Percentiles rank a stretch among this genome's conserved stretches.
Evolutionary conservation across 768 basidiomycete genomes (phyloP).

Genomic region (Pholiota molesta): DNA sequence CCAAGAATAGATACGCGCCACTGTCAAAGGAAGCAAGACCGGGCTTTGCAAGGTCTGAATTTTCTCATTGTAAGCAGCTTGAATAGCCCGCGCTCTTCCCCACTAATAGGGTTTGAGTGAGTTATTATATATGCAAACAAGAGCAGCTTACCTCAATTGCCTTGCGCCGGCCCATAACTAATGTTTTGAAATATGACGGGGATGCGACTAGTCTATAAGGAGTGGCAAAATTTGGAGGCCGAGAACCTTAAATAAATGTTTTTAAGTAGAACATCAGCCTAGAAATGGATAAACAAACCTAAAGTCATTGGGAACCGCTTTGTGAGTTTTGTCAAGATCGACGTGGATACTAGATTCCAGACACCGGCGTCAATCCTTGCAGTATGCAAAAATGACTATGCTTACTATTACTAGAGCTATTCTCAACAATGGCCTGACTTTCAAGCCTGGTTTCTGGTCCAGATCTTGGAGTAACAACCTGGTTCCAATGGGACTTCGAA

Average conservation of each 20-base stretch:
- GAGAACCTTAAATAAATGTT: slow-evolving; percentile 16
- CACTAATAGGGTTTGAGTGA: slow-evolving; percentile 35
- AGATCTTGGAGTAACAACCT: background rate
- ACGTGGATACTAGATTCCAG: slow-evolving; percentile 26
- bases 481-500: slow-evolving; percentile 43
- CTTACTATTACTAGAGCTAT: background rate
- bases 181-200: slow-evolving; percentile 34
- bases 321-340: slow-evolving; percentile 34
- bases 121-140: background rate
- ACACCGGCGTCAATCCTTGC: background rate
- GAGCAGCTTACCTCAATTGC: slow-evolving; percentile 47
- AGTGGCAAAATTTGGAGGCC: slow-evolving; percentile 25
- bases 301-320: slow-evolving; percentile 46
- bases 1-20: slow-evolving; percentile 51
- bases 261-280: background rate
- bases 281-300: slow-evolving; percentile 29
- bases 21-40: slow-evolving; percentile 33
- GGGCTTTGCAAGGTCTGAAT: slow-evolving; percentile 16
- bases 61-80: slow-evolving; percentile 38
- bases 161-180: slow-evolving; percentile 49
- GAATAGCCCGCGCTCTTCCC: slow-evolving; percentile 49
- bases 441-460: background rate
- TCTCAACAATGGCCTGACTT: background rate
- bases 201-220: slow-evolving; percentile 45
- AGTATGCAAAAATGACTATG: background rate